Evolutionary conservation across 108 stramenopile genomes (phyloP), one percentile per base, ranked within the genome.

Genomic region (Nitzschia palea): DNA sequence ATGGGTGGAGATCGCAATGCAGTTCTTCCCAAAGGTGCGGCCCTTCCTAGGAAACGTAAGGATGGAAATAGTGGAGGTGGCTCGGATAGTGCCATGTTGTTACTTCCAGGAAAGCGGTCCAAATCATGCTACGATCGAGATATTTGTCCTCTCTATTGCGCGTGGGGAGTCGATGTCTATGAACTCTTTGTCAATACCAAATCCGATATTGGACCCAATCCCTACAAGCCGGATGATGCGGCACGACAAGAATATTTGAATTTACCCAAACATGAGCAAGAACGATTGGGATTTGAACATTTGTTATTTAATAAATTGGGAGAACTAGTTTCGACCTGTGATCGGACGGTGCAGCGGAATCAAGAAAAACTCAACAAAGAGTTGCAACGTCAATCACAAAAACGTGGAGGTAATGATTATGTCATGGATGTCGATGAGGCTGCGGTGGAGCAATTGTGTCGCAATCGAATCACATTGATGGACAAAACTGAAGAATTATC

Each of bases 1-100:
- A 95, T 95, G 94, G 94, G 94, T 56, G 82, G 73, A 20, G 88
- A 95, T 56, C 89, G 94, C 34, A 83, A 95, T 76, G 90, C 90
- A 12, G 74, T 80, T 17, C 74, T 86, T 28, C 84, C 82, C 25
- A 44, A 78, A 17, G 86, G 80, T 10, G 72, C 79, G 31, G 78
- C 84, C 26, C 62, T 85, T 22, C 77, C 73, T 34, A 53, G 67
- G 36, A 73, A 73, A 20, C 57, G 67, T 20, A 65, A 70, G 33
- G 63, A 50, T 35, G 73, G 58, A 4, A 62, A 15, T 34, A n/a
- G n/a, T n/a, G n/a, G n/a, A n/a, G n/a, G n/a, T n/a, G n/a, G n/a
- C n/a, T 43, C 50, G 10, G 50, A 60, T 9, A 72, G 40, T 40
- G 62, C 44, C 17, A 55, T 57, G n/a, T 55, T 78, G 58, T 44